Evolutionary conservation across 106 monocot species (phyloP), one percentile per base, ranked within the genome.

Genomic region (Dioscorea dumetorum): DNA sequence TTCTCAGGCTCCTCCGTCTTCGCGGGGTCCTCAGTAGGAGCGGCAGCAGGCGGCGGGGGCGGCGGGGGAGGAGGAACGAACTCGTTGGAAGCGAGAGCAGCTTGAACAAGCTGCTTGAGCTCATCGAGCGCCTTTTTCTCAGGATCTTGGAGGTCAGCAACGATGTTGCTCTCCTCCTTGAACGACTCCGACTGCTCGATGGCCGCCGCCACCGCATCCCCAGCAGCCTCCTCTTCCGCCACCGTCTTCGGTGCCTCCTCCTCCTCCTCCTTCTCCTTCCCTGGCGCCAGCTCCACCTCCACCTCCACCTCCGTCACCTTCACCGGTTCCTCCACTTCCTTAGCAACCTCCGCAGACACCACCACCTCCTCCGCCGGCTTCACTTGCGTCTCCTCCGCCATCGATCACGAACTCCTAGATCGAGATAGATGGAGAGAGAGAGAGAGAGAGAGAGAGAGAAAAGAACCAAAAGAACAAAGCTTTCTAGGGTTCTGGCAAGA

Each of bases 81-180:
- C 66, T 82, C 82, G 49, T 69, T 63, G 62, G 79, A 80, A 12
- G 64, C 75, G 32, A 85, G 52, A 19, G 89, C 82, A 24, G 76
- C 62, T 6, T 48, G 54, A 49, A 87, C 62, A 9, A 87, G 68
- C 64, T 79, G 74, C 71, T 80, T 87, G 64, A 87, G 57, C 77
- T 87, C 83, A 6, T 87, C 83, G 24, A 87, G 77, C 52, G 83
- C 87, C 52, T 87, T 87, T 83, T 78, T 87, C 49, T 87, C 83
- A 4, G 71, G 71, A 12, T 87, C 87, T 7, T 60, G 22, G 22
- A 83, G 72, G 49, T 87, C 87, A 13, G 71, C 73, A 21, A 83
- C 83, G 34, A 80, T 49, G 74, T 80, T 83, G 68, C 80, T 87
- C 73, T 87, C 87, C 65, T 87, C 87, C 80, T 87, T 87, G 73